phyloP scores from a whole-genome alignment of 2,329 filamentous ascomycete genomes.

The Aspergillus tanneri region DNA sequence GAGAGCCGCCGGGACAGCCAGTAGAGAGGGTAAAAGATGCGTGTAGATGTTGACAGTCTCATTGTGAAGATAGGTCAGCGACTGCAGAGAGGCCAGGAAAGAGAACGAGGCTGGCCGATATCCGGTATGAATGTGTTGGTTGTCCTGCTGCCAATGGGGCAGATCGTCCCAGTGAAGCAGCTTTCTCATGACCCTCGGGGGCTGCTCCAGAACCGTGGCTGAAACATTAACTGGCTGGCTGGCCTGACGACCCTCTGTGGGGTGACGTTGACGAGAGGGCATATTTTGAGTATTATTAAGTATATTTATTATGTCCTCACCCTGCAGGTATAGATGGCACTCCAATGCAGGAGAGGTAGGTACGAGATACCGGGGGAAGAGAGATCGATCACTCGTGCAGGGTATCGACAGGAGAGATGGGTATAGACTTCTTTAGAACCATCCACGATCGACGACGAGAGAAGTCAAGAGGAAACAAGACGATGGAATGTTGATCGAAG shows the following conservation, averaged over 20 bases:
- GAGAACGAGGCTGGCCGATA: conserved; percentile 65
- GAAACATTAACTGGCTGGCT: conserved; percentile 26
- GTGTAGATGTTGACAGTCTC: conserved; percentile 71
- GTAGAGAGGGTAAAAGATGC: conserved; percentile 66
- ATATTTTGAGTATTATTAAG: conserved; percentile 33
- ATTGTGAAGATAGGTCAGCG: conserved; percentile 64
- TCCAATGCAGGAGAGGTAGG: not conserved
- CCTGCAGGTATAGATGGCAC: not conserved
- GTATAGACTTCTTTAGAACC: not conserved
- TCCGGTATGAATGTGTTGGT: conserved; percentile 65
- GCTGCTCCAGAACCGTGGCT: conserved; percentile 29
- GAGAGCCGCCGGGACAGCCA: conserved; percentile 54
- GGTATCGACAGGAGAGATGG: not conserved
- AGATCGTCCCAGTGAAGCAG: conserved; percentile 54
- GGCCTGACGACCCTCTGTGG: conserved; percentile 20
- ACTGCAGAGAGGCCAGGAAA: conserved; percentile 57
- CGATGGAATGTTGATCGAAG: conserved; percentile 2
- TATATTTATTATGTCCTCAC: conserved; percentile 16
- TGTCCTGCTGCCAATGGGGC: conserved; percentile 60
- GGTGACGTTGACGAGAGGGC: conserved; percentile 35
- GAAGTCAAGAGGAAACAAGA: not conserved
- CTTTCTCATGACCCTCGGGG: conserved; percentile 30
- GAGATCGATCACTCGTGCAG: not conserved
- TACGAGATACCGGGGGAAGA: not conserved
- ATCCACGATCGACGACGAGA: not conserved